Base-by-base conservation (phyloP, 495 filamentous ascomycete genomes). In the Xylaria bambusicola region DNA sequence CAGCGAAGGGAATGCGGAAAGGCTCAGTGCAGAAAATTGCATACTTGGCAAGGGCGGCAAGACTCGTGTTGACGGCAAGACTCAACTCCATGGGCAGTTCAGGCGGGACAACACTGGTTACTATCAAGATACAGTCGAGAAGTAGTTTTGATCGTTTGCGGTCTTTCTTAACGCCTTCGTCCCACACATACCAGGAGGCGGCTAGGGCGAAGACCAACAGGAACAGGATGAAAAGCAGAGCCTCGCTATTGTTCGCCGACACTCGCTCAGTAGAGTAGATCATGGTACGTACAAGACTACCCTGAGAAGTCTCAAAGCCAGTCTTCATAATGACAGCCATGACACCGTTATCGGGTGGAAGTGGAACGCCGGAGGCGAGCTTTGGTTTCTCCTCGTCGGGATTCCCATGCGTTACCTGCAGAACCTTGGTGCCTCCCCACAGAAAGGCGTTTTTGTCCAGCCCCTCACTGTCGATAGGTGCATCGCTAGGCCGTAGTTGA, bases 161-260 rank as follows among this genome's bases (percentile, higher is more conserved):
- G 71, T 98, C 93, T 77, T 88, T 88, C 55, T 81, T 75, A 36
- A 98, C 93, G 75, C 94, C 94, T 73, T 99, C 93, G 58, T 92
- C 85, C 94, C 94, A 99, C 48, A 99, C 94, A 71, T 99, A 99
- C 94, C 95, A 98, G n/a, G 93, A 95, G 31, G 94, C 94, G 54
- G 94, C 94, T 71, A 99, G 81, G 62, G 94, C 94, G 77, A 99
- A 99, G 65, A 97, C 84, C 48, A 96, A 82, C 5, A 99, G 82
- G 80, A 99, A 99, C 47, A 98, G 81, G 62, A 99, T 99, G 77
- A 99, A 99, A 33, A 96, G 75, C 13, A 99, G 75, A 3, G 94
- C 94, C 73, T 99, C 94, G 49, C 82, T 86, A 67, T 99, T 98
- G 77, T 96, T 96, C 58, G 94, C 94, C 40, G 93, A 98, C 31